Evolutionary conservation across 495 filamentous ascomycete species (phyloP).

Genomic region (Trichoderma gamsii): DNA sequence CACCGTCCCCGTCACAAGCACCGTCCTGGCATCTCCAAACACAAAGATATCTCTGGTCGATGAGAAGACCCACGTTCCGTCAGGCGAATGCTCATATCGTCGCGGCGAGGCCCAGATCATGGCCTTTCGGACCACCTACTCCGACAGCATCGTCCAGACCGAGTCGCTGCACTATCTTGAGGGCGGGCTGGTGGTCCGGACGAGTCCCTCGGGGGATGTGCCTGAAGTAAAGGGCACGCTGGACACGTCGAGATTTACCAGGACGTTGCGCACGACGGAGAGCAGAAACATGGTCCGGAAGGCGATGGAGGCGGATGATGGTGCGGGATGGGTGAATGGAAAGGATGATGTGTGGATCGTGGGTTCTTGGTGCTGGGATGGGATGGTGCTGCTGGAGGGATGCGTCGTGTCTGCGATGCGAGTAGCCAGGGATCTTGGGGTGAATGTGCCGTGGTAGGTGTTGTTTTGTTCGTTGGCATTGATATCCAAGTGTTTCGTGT

Average conservation of each 20-base stretch:
- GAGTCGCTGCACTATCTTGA: constrained; percentile 29
- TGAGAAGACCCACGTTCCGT: not conserved
- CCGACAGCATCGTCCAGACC: constrained; percentile 18
- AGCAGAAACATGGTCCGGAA: constrained; percentile 24
- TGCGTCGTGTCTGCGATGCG: constrained; percentile 50
- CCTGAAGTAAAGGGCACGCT: constrained; percentile 19
- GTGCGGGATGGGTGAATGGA: constrained; percentile 34
- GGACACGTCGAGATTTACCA: constrained; percentile 27
- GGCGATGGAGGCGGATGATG: constrained; percentile 12
- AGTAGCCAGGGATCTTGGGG: constrained; percentile 43
- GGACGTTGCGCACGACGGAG: constrained; percentile 31
- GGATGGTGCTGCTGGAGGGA: constrained; percentile 56
- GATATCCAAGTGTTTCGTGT: not conserved
- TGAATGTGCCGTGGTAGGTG: constrained; percentile 33
- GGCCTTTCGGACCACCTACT: constrained; percentile 24
- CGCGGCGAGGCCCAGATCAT: constrained; percentile 25
- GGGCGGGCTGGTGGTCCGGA: constrained; percentile 28
- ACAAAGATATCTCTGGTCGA: not conserved
- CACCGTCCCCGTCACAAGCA: constrained; percentile 35
- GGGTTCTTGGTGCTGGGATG: constrained; percentile 60
- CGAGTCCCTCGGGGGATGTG: constrained; percentile 24
- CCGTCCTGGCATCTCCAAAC: constrained; percentile 17
- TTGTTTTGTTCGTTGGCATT: not conserved
- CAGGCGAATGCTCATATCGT: not conserved
- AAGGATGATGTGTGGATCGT: constrained; percentile 45